Conservation (phyloP, 2,329 filamentous ascomycete genomes). For the Aspergillus ochraceus region DNA sequence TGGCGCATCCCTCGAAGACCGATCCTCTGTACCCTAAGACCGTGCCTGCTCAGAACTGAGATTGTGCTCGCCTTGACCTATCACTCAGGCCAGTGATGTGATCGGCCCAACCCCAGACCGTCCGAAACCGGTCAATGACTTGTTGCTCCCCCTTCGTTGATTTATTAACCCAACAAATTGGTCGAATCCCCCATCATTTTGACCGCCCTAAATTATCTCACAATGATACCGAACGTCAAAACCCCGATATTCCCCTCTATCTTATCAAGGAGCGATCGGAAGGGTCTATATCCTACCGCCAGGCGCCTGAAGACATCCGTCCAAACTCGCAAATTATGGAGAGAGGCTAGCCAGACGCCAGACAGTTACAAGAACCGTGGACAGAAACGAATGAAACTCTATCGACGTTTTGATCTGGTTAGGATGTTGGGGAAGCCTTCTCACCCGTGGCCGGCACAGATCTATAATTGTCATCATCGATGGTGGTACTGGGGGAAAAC, state of each 20-base stretch:
- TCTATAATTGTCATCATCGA: constrained; percentile 6
- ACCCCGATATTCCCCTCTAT: not conserved
- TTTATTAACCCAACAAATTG: not conserved
- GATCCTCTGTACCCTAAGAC: not conserved
- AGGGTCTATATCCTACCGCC: not conserved
- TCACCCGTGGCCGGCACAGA: constrained; percentile 3
- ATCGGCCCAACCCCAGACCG: not conserved
- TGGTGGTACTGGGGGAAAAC: constrained; percentile 20
- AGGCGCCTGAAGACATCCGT: not conserved
- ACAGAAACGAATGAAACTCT: constrained; percentile 4
- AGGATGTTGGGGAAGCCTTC: not conserved
- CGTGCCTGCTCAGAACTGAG: not conserved
- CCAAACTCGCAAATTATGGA: constrained; percentile 13
- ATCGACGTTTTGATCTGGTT: constrained; percentile 1
- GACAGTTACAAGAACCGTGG: not conserved
- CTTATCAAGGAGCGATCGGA: not conserved
- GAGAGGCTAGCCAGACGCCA: constrained; percentile 3
- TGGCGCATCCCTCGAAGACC: too few species aligned
- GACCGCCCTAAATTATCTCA: not conserved
- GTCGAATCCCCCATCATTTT: not conserved
- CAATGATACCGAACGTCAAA: not conserved
- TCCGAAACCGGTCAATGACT: constrained; percentile 2
- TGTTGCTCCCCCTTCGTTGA: not conserved
- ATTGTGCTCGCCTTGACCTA: not conserved
- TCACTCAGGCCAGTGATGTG: not conserved